phyloP scores from a whole-genome alignment of 768 basidiomycete genomes.

The Collybia sp. region DNA sequence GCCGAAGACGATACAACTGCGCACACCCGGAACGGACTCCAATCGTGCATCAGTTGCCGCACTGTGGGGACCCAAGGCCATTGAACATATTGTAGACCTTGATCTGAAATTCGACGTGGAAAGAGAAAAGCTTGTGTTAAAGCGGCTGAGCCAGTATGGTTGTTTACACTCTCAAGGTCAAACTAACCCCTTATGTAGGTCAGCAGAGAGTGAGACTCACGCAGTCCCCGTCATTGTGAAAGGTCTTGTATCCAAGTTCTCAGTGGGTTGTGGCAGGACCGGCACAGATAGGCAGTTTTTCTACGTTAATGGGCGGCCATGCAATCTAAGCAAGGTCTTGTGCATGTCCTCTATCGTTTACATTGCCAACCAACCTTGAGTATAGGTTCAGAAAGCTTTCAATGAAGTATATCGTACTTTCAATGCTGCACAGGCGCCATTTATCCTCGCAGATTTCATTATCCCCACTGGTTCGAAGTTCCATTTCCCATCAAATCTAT shows the following conservation, averaged over 20 bases:
- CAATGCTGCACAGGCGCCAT: conserved; percentile 65
- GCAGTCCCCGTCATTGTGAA: conserved; percentile 49
- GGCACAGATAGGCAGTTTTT: conserved; percentile 88
- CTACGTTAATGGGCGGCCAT: conserved; percentile 90
- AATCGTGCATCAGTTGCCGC: conserved; percentile 61
- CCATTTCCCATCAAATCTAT: neutral
- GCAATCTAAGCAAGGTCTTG: conserved; percentile 65
- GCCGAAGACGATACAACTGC: conserved; percentile 63
- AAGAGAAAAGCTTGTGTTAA: conserved; percentile 49
- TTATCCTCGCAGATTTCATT: conserved; percentile 79
- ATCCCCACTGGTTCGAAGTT: conserved; percentile 66
- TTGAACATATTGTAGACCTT: conserved; percentile 74
- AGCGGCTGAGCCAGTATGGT: conserved; percentile 20
- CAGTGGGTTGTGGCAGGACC: conserved; percentile 67
- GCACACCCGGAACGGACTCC: conserved; percentile 64
- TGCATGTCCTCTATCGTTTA: neutral
- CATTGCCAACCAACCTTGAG: neutral
- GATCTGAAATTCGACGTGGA: conserved; percentile 66
- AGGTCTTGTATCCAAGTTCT: conserved; percentile 84
- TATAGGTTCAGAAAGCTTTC: conserved; percentile 81
- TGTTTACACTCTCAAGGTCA: too few species aligned
- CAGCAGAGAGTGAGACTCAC: conserved; percentile 7
- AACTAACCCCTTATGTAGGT: too few species aligned
- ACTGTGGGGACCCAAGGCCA: conserved; percentile 81
- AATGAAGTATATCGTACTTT: conserved; percentile 92